These are phyloP conservation scores for Globisporangium lucens DNA, from an alignment of 352 stramenopile species.

Conservation along the genomic window DNA sequence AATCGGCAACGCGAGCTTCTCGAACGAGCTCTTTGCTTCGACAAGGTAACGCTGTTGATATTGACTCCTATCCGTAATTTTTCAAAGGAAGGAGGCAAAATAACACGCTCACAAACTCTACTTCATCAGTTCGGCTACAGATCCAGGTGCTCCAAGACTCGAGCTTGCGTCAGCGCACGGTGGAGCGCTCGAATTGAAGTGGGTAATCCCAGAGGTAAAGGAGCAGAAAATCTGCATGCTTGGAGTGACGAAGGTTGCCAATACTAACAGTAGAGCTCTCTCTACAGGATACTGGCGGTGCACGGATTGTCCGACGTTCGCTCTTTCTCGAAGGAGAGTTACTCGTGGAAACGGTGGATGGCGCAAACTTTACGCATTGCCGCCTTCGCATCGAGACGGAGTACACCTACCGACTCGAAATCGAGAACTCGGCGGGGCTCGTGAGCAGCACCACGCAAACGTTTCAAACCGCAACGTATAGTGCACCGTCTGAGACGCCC, in stretches of 20 bases:
- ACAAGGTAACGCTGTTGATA: conserved; percentile 24
- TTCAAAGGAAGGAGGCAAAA: background rate
- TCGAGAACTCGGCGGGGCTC: conserved; percentile 40
- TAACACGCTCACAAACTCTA: background rate
- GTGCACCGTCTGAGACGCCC: conserved; percentile 17
- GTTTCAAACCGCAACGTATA: conserved; percentile 24
- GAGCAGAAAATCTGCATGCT: background rate
- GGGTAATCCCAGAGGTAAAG: conserved; percentile 33
- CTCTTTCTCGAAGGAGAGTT: conserved; percentile 27
- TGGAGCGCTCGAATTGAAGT: conserved; percentile 35
- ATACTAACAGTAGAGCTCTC: background rate
- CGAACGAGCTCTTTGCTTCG: conserved; percentile 1
- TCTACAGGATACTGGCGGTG: conserved; percentile 42
- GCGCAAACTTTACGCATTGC: conserved; percentile 33
- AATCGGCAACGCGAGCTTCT: conserved; percentile 31
- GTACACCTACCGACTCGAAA: conserved; percentile 43
- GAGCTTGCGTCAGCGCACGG: conserved; percentile 19
- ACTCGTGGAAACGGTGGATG: conserved; percentile 23
- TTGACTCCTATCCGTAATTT: background rate
- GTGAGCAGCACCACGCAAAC: conserved; percentile 20
- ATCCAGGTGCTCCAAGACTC: conserved; percentile 27
- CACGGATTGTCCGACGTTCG: conserved; percentile 31
- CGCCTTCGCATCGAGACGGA: conserved; percentile 18
- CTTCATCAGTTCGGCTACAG: conserved; percentile 20
- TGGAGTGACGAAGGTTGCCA: background rate